Base-by-base conservation (phyloP, 2,329 filamentous ascomycete genomes). In the Colletotrichum agaves region DNA sequence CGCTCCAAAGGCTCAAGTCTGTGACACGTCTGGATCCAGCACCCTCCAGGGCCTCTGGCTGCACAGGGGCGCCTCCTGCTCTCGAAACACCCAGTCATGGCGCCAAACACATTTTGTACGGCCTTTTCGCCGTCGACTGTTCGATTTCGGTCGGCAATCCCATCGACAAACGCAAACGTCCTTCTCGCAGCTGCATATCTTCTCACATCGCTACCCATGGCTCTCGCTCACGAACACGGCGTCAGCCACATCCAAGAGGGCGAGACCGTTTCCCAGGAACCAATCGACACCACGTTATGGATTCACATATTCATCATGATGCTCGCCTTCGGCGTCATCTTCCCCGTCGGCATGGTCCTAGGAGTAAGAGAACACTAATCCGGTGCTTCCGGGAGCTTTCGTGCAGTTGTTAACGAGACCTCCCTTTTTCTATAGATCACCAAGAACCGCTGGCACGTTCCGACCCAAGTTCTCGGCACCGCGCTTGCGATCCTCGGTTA, bases 311-410 rank as follows among this genome's bases (percentile, higher is more conserved):
- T 97, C 68, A 80, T 97, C 50, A 94, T 97, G 85, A 91, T 90
- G 78, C 76, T 96, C 66, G 89, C 94, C 65, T 98, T 97, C 84
- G 96, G 96, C 69, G 85, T 99, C 73, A 88, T 98, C 67, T 98
- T 97, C 75, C 96, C 96, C 11, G 85, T 93, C 15, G 96, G 96
- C 73, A 98, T 99, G 95, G 94, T 98, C 46, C 84, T 98, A 17
- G 95, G 95, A 67, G 93, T 96, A 88, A 74, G 91, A 82, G 7
- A 23, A 19, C 15, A 33, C 6, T 7, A 15, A 19, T 21, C 72
- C 43, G 15, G 15, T 21, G 11, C 19, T 12, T 52, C 19, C 12
- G 19, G 21, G 6, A 17, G 17, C 7, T 19, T 12, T 21, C 23
- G 8, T 21, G 43, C 35, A 4, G 33, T 64, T 69, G 44, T 67